Base-by-base conservation (phyloP, 176 grass and related monocot genomes). In the Oryza punctata region DNA sequence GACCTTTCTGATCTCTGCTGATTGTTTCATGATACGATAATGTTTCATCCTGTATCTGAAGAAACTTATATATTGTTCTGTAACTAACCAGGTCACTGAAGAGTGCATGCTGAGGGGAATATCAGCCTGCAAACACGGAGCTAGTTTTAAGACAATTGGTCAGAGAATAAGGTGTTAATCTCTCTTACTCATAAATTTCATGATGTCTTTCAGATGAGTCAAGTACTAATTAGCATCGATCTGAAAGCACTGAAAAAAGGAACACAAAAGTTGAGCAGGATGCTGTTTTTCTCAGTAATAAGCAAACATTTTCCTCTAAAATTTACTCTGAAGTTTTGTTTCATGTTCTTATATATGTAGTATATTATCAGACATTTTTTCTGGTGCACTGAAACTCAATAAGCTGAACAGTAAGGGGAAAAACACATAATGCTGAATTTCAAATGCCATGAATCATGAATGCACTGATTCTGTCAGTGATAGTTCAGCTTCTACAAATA, bases 41-140 rank as follows among this genome's bases (percentile, higher is more conserved):
- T 19, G 33, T 65, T n/a, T 82, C 3, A 71, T 15, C 16, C 25
- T 57, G 43, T 47, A 26, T 19, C 25, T 82, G 74, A 76, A 49
- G 24, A 82, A 80, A 37, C 38, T 26, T 45, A 33, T 77, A 21
- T 83, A 25, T 85, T 76, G 37, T 82, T 72, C 21, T 83, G 76
- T 85, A 46, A 37, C 45, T 85, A 45, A 29, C 45, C 45, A 98
- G 96, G 89, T 98, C 78, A 88, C 91, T 50, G 89, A 98, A 87
- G 93, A 95, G 71, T 98, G 96, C 86, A 79, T 98, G 87, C 63
- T 93, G 73, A 91, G 68, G 83, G 91, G 91, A 46, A 94, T 95
- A 94, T 91, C 87, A 46, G 84, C 92, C 61, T 98, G 96, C 89
- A 95, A 85, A 83, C 83, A 91, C 65, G 96, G 91, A 83, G 83